Conservation (phyloP, 192 early-diverging fungal genomes). For the Fimicolochytrium jonesii region DNA sequence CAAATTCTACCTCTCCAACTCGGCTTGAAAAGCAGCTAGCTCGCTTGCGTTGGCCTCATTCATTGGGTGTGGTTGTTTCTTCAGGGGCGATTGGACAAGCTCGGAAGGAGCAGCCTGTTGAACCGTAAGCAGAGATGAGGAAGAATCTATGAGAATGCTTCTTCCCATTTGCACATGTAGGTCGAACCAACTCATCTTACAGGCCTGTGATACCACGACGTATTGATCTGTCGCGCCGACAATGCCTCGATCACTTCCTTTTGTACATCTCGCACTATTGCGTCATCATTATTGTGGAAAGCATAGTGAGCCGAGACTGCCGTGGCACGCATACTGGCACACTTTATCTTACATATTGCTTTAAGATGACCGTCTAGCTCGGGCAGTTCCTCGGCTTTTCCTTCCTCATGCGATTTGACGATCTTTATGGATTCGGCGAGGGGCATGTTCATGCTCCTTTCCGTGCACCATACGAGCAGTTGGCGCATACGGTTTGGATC, state of each 20-base stretch:
- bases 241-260: slow-evolving; percentile 38
- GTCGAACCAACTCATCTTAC: too few relatives aligned
- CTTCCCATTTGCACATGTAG: too few relatives aligned
- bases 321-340: too few relatives aligned
- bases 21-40: slow-evolving; percentile 2
- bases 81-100: not conserved
- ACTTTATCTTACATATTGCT: too few relatives aligned
- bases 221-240: slow-evolving; percentile 31
- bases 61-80: slow-evolving; percentile 38
- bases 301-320: too few relatives aligned
- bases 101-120: slow-evolving; percentile 1
- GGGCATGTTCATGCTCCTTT: slow-evolving; percentile 32
- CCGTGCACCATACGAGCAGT: slow-evolving; percentile 65
- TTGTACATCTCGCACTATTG: slow-evolving; percentile 33
- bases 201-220: slow-evolving; percentile 50
- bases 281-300: too few relatives aligned
- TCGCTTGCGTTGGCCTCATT: slow-evolving; percentile 30
- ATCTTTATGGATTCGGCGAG: not conserved
- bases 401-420: too few relatives aligned
- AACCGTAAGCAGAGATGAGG: not conserved
- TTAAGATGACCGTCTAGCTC: too few relatives aligned
- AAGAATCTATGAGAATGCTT: not conserved
- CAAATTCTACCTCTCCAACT: slow-evolving; percentile 7
- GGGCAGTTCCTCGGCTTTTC: too few relatives aligned
- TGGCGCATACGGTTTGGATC: slow-evolving; percentile 65